Evolutionary conservation across 345 rosid genomes (phyloP).

Genomic region (Ailanthus altissimus): DNA sequence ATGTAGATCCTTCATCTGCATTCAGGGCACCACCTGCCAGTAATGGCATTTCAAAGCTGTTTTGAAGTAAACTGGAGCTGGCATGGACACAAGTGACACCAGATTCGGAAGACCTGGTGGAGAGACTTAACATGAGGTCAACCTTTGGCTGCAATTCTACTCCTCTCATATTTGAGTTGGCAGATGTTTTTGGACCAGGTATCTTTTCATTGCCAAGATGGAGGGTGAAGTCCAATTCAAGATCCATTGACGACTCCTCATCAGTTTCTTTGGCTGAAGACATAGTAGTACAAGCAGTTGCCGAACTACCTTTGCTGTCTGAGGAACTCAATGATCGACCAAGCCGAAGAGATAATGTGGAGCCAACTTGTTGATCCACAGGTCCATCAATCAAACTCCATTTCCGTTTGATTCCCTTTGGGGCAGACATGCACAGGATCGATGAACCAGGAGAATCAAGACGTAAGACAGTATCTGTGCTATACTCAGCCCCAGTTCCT

Average conservation of each 20-base stretch:
- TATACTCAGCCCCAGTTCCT: constrained; percentile 35
- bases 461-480: constrained; percentile 65
- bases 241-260: constrained; percentile 83
- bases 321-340: constrained; percentile 81
- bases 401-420: constrained; percentile 75
- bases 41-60: constrained; percentile 42
- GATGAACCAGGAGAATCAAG: constrained; percentile 72
- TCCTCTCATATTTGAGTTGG: constrained; percentile 36
- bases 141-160: constrained; percentile 46
- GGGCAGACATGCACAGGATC: constrained; percentile 33
- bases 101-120: constrained; percentile 66
- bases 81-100: constrained; percentile 58
- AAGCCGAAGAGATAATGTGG: constrained; percentile 71
- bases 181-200: constrained; percentile 40
- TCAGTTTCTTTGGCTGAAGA: constrained; percentile 88
- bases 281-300: constrained; percentile 65
- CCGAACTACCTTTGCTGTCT: constrained; percentile 86
- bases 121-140: constrained; percentile 81
- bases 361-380: constrained; percentile 46
- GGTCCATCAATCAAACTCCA: constrained; percentile 58
- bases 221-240: constrained; percentile 76
- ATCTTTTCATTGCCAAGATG: constrained; percentile 75
- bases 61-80: constrained; percentile 36
- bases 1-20: constrained; percentile 55
- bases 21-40: constrained; percentile 30